Conservation (phyloP, 176 grass and related monocot species). For the Zea luxurians region DNA sequence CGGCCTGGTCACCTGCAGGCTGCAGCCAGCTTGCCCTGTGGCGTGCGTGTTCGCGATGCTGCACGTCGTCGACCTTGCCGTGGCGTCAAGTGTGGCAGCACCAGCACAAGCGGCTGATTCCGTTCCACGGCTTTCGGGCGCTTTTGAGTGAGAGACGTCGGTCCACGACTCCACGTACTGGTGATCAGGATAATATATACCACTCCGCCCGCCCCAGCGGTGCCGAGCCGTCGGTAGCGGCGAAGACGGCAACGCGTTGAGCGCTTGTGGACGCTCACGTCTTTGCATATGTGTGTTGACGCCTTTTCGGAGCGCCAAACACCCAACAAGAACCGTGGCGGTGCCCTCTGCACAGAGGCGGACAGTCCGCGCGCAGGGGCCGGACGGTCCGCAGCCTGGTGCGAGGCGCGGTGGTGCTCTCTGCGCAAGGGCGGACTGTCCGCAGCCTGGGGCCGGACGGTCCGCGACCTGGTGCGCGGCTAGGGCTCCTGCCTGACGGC, state of each 20-base stretch:
- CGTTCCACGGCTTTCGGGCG: background rate
- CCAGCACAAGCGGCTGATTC: background rate
- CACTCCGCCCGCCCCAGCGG: background rate
- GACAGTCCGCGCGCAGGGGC: too few relatives aligned
- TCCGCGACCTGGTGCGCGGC: too few relatives aligned
- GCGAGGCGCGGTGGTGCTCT: too few relatives aligned
- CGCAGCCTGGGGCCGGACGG: too few relatives aligned
- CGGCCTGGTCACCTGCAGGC: slow-evolving; percentile 9
- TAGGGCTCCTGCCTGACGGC: too few relatives aligned
- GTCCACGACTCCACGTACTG: slow-evolving; percentile 15
- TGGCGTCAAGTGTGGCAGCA: background rate
- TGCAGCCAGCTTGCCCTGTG: background rate
- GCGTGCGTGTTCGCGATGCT: slow-evolving; percentile 6
- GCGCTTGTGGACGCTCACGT: background rate
- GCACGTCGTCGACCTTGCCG: background rate
- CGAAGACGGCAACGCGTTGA: background rate
- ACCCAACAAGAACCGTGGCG: too few relatives aligned
- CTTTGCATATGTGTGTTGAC: too few relatives aligned
- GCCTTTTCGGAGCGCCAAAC: too few relatives aligned
- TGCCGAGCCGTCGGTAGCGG: background rate
- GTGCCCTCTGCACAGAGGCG: too few relatives aligned
- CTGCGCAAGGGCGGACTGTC: too few relatives aligned
- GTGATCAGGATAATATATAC: background rate
- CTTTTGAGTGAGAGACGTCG: slow-evolving; percentile 15
- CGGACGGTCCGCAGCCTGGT: too few relatives aligned